Base-by-base conservation (phyloP, 179 eudicot genomes). In the Heliamphora pulchella region DNA sequence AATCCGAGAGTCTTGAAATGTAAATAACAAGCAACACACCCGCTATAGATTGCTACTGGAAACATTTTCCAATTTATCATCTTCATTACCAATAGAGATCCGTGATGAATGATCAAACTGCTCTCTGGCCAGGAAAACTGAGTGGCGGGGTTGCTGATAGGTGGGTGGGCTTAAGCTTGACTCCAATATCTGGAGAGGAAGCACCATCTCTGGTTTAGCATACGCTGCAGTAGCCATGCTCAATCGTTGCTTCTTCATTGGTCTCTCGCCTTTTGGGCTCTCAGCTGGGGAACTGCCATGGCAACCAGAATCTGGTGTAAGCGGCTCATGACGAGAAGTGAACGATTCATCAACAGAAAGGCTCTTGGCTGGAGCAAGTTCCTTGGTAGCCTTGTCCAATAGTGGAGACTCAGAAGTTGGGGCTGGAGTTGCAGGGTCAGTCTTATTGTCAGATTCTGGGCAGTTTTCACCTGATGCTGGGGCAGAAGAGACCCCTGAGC, bases 361-460 rank as follows among this genome's bases (percentile, higher is more conserved):
- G 81, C 87, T 85, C 83, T 84, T 88, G 66, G 79, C 63, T 51
- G 82, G 64, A 72, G 80, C 80, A 68, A 68, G 50, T 58, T 80
- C 83, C 57, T 83, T 83, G 65, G 75, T 5, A 63, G 76, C 67
- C 78, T 78, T 88, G 64, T 86, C 92, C 15, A 73, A 61, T 5
- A 78, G 55, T 2, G 89, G 86, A 8, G 84, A 66, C 80, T 84
- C 87, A 4, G 89, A 82, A 46, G 85, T 80, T 67, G 91, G 87
- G 58, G 84, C 84, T n/a, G 93, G 91, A 43, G 89, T 89, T 83
- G 86, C 74, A 46, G 91, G 93, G 75, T 90, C 88, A 44, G 81
- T 84, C 62, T 70, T 83, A 50, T 65, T 82, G 73, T 86, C 83
- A 31, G 86, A 79, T 74, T 86, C 88, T 61, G 74, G 82, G 78